Conservation (phyloP, 306 rosid genomes). For the Dryas drummondii region DNA sequence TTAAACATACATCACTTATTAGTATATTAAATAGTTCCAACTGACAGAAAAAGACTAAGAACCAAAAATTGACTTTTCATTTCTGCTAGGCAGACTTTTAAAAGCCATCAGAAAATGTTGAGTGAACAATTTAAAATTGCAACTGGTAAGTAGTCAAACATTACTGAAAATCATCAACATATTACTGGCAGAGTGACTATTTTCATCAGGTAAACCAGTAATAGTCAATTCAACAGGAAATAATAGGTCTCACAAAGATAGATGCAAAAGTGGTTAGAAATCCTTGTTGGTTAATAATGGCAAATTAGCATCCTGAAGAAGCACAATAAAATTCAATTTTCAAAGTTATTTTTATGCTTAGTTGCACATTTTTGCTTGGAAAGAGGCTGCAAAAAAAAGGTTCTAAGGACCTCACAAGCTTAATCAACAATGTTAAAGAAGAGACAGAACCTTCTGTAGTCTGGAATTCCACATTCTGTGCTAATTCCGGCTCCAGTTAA, state of each 20-base stretch:
- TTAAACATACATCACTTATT: background rate
- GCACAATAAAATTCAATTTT: background rate
- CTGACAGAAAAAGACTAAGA: background rate
- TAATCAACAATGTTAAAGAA: background rate
- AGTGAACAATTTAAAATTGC: background rate
- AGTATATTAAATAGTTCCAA: background rate
- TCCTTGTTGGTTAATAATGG: background rate
- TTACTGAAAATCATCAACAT: background rate
- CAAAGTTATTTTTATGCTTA: background rate
- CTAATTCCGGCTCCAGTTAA: slow-evolving; percentile 94
- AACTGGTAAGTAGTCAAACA: background rate
- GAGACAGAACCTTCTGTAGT: slow-evolving; percentile 74
- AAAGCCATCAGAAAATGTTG: background rate
- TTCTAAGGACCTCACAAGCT: background rate
- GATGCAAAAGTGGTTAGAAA: background rate
- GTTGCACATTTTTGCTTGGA: too few relatives aligned
- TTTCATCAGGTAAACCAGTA: too few relatives aligned
- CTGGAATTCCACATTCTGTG: slow-evolving; percentile 97
- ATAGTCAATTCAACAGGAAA: background rate
- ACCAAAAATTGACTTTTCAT: too few relatives aligned
- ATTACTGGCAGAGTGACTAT: background rate
- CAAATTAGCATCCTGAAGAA: background rate
- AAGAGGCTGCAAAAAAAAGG: background rate
- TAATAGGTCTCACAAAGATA: background rate
- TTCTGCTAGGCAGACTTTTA: background rate